These are phyloP conservation scores for Eimeria tenella DNA, from an alignment of 169 alveolate species.

Conservation along the genomic window DNA sequence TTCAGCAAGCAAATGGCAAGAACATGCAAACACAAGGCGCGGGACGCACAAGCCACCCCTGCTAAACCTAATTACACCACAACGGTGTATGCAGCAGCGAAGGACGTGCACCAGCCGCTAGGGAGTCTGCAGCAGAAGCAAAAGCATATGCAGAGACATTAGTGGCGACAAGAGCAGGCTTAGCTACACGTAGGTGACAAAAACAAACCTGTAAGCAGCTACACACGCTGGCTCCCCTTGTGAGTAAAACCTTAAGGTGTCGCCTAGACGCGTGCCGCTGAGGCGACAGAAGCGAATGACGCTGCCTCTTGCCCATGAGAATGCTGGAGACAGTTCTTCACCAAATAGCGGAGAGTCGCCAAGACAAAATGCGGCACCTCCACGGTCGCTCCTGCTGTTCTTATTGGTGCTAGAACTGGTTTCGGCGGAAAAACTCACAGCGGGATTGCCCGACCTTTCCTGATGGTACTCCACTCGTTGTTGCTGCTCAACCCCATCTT, in stretches of 20 bases:
- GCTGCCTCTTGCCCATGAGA: conserved; percentile 63
- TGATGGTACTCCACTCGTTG: not conserved
- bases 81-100: not conserved
- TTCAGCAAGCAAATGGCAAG: not conserved
- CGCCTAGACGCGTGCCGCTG: conserved; percentile 43
- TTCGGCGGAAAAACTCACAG: not conserved
- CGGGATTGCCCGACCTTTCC: not conserved
- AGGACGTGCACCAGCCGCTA: not conserved
- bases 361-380: not conserved
- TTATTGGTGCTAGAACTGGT: not conserved
- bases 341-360: not conserved
- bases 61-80: not conserved
- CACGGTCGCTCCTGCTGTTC: not conserved
- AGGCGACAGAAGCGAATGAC: conserved; percentile 63
- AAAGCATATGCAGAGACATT: not conserved
- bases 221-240: conserved; percentile 11
- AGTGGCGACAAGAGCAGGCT: no score
- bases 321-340: conserved; percentile 6
- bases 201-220: conserved; percentile 58
- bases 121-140: not conserved
- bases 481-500: conserved; percentile 14
- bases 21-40: not conserved
- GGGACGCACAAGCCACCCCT: not conserved
- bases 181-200: no score
- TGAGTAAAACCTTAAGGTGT: conserved; percentile 50